Evolutionary conservation across 2,329 filamentous ascomycete genomes (phyloP).

Genomic region (Xylaria sp.): DNA sequence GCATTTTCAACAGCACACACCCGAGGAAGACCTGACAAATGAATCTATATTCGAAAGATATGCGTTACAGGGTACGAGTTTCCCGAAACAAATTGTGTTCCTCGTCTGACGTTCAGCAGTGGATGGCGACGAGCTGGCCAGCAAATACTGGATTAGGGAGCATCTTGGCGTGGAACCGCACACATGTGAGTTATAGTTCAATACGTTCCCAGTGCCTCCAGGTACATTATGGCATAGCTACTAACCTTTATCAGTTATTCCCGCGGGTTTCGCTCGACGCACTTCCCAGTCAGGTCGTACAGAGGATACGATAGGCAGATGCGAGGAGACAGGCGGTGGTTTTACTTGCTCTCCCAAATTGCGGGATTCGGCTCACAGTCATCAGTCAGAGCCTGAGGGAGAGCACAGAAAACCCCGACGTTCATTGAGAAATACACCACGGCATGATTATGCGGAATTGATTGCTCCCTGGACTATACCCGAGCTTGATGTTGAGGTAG

Average conservation of each 20-base stretch:
- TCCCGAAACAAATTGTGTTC: background rate
- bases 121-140: slow-evolving; percentile 44
- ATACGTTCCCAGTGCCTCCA: background rate
- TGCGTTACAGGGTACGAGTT: slow-evolving; percentile 43
- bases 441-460: slow-evolving; percentile 48
- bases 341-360: slow-evolving; percentile 35
- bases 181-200: slow-evolving; percentile 43
- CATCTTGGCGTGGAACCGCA: slow-evolving; percentile 46
- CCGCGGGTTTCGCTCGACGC: slow-evolving; percentile 30
- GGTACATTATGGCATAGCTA: background rate
- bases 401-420: slow-evolving; percentile 42
- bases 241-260: slow-evolving; percentile 41
- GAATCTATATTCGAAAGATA: slow-evolving; percentile 49
- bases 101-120: slow-evolving; percentile 38
- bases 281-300: slow-evolving; percentile 27
- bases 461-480: slow-evolving; percentile 43
- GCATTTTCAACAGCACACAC: slow-evolving; percentile 46
- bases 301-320: slow-evolving; percentile 22
- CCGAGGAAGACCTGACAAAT: slow-evolving; percentile 42
- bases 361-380: slow-evolving; percentile 22
- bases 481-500: slow-evolving; percentile 42
- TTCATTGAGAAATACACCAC: slow-evolving; percentile 41
- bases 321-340: slow-evolving; percentile 40
- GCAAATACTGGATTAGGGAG: slow-evolving; percentile 48
- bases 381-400: slow-evolving; percentile 34